Evolutionary conservation across 345 rosid species (phyloP), one percentile per base, ranked within the genome.

Genomic region (Raphanus sativus): DNA sequence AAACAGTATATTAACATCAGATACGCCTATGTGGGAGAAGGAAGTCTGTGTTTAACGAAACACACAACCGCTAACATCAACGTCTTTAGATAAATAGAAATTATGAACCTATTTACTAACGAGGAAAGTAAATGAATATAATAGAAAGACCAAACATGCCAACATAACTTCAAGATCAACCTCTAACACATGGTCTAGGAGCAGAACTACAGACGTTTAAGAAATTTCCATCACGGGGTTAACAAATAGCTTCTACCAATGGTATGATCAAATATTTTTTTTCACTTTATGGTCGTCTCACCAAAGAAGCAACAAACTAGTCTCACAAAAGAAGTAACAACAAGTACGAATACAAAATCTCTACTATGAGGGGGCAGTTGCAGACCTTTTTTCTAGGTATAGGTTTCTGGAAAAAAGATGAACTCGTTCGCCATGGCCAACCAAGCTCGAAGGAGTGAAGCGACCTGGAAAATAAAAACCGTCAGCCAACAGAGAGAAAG

Each of bases 401-500:
- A 77, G 98, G 98, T 77, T 83, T 87, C 69, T 73, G 94, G 71
- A 94, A 94, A 83, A 94, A 94, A 9, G 89, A 72, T 17, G 87
- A 86, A 77, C 73, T 75, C 59, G 24, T 62, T 50, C 87, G 89
- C 99, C 98, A 92, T 4, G 99, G 99, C 99, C 99, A 94, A 77
- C 96, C 81, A 54, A 94, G 95, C 15, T 92, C 97, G 74, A 94
- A 89, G 81, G 97, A 92, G 73, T 85, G 89, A 80, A 86, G 90
- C 26, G 99, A 92, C 99, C 98, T 94, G 74, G 62, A 77, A 66
- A 29, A 76, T 30, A 21, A 32, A 77, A 75, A 77, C 74, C 9
- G 24, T 81, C 17, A 86, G 74, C 74, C 38, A 69, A 21, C 52
- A 73, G 78, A 81, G 71, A 5, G 17, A 66, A 26, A 21, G 55